Evolutionary conservation across 371 early-diverging fungal genomes (phyloP), one percentile per base, ranked within the genome.

Genomic region (Sporodiniella umbellata): DNA sequence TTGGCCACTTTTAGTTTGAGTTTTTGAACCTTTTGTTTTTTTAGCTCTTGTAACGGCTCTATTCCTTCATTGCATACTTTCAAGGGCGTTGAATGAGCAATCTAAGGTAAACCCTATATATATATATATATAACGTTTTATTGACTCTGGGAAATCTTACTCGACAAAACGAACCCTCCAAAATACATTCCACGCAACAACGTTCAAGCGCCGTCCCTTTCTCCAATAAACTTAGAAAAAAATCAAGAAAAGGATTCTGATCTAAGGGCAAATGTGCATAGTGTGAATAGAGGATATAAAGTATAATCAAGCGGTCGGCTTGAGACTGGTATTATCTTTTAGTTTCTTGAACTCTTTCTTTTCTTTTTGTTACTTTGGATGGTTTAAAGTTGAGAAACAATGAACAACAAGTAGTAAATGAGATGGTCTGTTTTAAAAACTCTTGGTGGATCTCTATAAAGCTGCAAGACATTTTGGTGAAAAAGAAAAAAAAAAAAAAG

Each of bases 181-280:
- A 48, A 22, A 76, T 70, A 45, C 66, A 64, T 23, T 60, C 51
- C 3, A 76, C 60, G 58, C 70, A 68, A 14, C 53, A 64, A 17
- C 56, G 51, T 33, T 76, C 77, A 17, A 63, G 30, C 25, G 40
- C 12, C n/a, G 33, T 40, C 2, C 44, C 28, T 5, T 35, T 35
- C 14, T 35, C 35, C 12, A 65, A 8, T 8, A 68, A 51, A 33
- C 72, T 67, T 42, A 76, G 33, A 40, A 76, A 76, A 19, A 72
- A 70, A 21, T 67, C 68, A 45, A 76, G 51, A 38, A 76, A 76
- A 1, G 77, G 77, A 43, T 76, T 76, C 7, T 45, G 40, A 17
- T 68, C 64, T 8, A 72, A 43, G 0, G 68, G 58, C 2, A 47
- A 28, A 11, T 55, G 48, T 8, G 67, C 60, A 56, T 72, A 76